A percentile compares a stretch with the other conserved stretches of the same genome.
These are phyloP conservation scores for Trichosporon sp. DNA, from an alignment of 1,284 basidiomycete genomes.

Conservation along the genomic window DNA sequence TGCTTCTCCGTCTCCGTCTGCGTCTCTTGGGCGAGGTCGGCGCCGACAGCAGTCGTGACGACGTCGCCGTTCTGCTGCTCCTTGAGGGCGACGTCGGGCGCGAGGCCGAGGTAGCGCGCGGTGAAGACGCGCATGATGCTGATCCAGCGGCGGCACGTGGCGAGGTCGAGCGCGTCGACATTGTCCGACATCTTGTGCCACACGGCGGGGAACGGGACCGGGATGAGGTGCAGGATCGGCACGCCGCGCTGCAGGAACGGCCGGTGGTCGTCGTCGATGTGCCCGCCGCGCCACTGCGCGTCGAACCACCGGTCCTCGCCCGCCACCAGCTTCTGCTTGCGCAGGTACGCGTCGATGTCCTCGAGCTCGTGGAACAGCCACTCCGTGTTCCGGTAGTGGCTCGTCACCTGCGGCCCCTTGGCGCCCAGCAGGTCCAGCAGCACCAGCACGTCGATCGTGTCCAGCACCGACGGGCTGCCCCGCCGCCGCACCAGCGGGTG, in stretches of 20 bases:
- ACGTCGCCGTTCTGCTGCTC: background rate
- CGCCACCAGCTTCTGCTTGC: constrained; percentile 31
- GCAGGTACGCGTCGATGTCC: constrained; percentile 62
- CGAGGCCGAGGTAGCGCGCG: constrained; percentile 79
- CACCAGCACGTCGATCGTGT: constrained; percentile 79
- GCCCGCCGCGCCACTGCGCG: constrained; percentile 52
- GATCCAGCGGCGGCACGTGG: constrained; percentile 85
- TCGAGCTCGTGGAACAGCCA: constrained; percentile 80
- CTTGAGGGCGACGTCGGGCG: constrained; percentile 18
- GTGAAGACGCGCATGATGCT: constrained; percentile 81
- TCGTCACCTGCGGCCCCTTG: constrained; percentile 63
- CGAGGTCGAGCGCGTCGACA: constrained; percentile 73
- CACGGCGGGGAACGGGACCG: constrained; percentile 81
- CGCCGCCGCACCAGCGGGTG: constrained; percentile 58
- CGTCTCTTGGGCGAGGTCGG: background rate
- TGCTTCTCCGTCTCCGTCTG: background rate
- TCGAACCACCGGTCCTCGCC: constrained; percentile 43
- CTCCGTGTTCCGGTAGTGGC: constrained; percentile 78
- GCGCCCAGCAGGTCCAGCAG: constrained; percentile 85
- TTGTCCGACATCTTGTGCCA: constrained; percentile 89
- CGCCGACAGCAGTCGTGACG: background rate
- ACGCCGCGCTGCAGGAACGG: constrained; percentile 85
- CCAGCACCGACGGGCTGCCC: constrained; percentile 62
- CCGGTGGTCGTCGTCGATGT: constrained; percentile 87
- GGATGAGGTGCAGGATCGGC: constrained; percentile 82